Base-by-base conservation (phyloP, 306 rosid species). In the Gillenia trifoliata region DNA sequence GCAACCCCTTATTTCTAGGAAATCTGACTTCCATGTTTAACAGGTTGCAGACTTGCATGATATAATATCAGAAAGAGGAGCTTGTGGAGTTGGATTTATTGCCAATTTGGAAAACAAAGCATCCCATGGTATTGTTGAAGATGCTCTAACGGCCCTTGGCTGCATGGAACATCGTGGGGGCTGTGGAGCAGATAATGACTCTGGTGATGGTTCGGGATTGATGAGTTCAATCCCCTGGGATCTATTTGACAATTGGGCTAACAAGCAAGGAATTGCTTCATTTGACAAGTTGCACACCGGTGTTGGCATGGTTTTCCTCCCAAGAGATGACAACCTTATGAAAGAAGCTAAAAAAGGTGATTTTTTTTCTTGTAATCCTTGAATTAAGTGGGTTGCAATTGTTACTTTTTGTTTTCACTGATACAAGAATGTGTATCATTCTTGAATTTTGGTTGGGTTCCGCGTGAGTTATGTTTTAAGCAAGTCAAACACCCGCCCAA, bases 81-180 rank as follows among this genome's bases (percentile, higher is more conserved):
- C 97, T 36, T 94, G 97, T 68, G 98, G 98, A 71, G 98, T 94
- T 81, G 98, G 98, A 57, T 94, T 91, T 82, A 90, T 94, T 76
- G 98, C 97, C 80, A 90, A 94, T 86, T 81, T 94, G 85, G 95
- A 92, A 22, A 94, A 94, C 80, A 94, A 83, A 80, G 89, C 63
- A 66, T 94, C 97, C 12, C 90, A 90, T 72, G 81, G 81, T 45
- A 92, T 88, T 73, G 87, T 94, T 60, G 82, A 85, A 84, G 96
- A 94, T 86, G 97, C 97, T 81, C 92, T 94, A 72, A 83, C 80
- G 76, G 96, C 97, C 82, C 91, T 94, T 74, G 84, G 97, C 83
- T 94, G 98, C 75, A 94, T 91, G 98, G 98, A 94, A 85, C 98
- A 94, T 84, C 96, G 97, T 76, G 98, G 98, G 71, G 98, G 98